phyloP scores from a whole-genome alignment of 2,329 filamentous ascomycete species.

The Hymenoscyphus occultus region DNA sequence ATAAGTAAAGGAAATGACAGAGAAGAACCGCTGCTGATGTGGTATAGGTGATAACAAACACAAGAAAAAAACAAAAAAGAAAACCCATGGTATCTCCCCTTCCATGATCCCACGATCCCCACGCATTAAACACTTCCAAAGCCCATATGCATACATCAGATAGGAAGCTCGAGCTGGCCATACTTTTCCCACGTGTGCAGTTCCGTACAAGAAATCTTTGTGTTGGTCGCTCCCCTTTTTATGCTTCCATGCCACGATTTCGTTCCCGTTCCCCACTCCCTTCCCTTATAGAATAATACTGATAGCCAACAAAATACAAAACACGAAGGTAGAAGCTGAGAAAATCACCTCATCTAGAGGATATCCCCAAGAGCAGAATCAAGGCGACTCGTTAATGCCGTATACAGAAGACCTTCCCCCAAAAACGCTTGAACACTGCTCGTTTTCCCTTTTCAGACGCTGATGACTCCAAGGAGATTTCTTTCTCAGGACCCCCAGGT shows the following conservation, averaged over 20 bases:
- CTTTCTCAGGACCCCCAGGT: conserved; percentile 28
- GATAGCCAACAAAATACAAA: conserved; percentile 4
- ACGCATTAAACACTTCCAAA: neutral
- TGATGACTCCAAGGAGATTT: conserved; percentile 14
- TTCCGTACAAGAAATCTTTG: neutral
- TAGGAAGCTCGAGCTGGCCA: neutral
- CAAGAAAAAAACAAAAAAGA: neutral
- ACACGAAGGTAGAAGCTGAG: neutral
- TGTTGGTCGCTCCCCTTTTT: neutral
- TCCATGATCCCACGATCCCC: neutral
- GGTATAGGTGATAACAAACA: neutral
- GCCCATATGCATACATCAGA: neutral
- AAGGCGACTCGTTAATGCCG: conserved; percentile 4
- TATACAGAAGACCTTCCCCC: conserved; percentile 24
- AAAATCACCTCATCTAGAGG: neutral
- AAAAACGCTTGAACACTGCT: conserved; percentile 17
- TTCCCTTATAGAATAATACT: neutral
- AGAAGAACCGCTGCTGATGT: conserved; percentile 1
- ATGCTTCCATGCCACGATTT: neutral
- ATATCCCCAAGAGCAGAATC: neutral
- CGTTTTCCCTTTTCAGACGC: conserved; percentile 8
- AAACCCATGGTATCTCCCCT: neutral
- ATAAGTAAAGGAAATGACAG: neutral
- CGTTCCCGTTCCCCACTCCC: neutral
- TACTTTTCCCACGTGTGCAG: neutral